phyloP scores from a whole-genome alignment of 129 eudicot species.

The Oenanthe sinensis region DNA sequence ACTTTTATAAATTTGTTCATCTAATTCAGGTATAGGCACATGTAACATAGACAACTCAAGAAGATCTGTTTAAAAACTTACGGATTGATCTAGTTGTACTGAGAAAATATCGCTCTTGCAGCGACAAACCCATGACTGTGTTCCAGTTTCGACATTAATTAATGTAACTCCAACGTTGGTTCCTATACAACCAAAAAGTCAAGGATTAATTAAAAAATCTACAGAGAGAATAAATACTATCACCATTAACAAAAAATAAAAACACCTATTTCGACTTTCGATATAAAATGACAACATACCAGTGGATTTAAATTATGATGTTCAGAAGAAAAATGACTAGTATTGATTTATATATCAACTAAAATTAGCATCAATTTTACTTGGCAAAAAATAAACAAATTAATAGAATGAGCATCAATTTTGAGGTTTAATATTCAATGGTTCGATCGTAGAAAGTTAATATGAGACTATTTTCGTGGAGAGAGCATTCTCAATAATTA shows the following conservation, averaged over 20 bases:
- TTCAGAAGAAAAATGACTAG: background rate
- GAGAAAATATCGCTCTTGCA: slow-evolving; percentile 85
- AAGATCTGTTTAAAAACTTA: slow-evolving; percentile 21
- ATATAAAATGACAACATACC: background rate
- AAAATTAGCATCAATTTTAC: background rate
- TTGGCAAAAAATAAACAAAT: background rate
- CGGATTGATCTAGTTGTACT: slow-evolving; percentile 54
- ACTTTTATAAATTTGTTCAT: background rate
- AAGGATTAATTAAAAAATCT: background rate
- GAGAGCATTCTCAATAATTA: background rate
- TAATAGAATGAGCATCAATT: background rate
- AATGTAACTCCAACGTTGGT: slow-evolving; percentile 63
- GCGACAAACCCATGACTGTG: slow-evolving; percentile 42
- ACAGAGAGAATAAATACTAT: background rate
- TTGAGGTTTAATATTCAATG: background rate
- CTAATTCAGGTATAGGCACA: background rate
- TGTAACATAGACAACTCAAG: background rate
- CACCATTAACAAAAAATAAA: background rate
- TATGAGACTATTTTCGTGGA: background rate
- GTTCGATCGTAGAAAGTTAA: background rate
- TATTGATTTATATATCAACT: background rate
- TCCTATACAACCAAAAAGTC: slow-evolving; percentile 37
- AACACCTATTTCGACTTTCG: background rate
- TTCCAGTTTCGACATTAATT: slow-evolving; percentile 57
- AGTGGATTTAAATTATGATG: background rate